Evolutionary conservation across 805 yeast species (phyloP).

Genomic region (Torulaspora quercuum): DNA sequence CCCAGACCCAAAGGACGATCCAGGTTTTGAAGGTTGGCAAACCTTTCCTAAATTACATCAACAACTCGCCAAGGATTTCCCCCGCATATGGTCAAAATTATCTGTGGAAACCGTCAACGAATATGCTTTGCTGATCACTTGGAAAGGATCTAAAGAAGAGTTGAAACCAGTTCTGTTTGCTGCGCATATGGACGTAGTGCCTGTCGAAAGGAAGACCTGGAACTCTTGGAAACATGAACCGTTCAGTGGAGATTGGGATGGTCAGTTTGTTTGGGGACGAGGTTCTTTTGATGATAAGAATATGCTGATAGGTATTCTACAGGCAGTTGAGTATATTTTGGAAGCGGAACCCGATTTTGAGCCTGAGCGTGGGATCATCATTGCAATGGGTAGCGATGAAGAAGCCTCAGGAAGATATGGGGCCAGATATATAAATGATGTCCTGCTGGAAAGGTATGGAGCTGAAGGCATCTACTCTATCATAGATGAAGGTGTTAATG

Average conservation of each 20-base stretch:
- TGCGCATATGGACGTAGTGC: conserved; percentile 82
- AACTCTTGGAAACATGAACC: conserved; percentile 65
- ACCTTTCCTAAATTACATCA: conserved; percentile 46
- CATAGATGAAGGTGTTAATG: conserved; percentile 59
- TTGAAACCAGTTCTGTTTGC: conserved; percentile 65
- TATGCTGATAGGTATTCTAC: conserved; percentile 58
- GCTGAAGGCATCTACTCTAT: conserved; percentile 54
- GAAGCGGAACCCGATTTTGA: conserved; percentile 41
- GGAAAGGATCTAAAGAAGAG: conserved; percentile 50
- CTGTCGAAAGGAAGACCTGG: conserved; percentile 57
- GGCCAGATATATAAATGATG: conserved; percentile 48
- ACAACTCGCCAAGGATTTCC: conserved; percentile 53
- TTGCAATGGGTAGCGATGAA: conserved; percentile 74
- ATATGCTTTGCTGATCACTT: conserved; percentile 59
- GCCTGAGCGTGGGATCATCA: conserved; percentile 56
- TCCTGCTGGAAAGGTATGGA: conserved; percentile 54
- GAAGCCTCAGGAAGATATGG: conserved; percentile 64
- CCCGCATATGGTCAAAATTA: conserved; percentile 47
- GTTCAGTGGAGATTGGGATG: conserved; percentile 59
- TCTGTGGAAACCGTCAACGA: conserved; percentile 55
- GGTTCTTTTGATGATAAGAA: conserved; percentile 75
- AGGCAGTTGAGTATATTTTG: conserved; percentile 53
- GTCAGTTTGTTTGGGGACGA: conserved; percentile 63
- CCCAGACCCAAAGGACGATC: conserved; percentile 46
- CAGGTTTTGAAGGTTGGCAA: conserved; percentile 40